phyloP scores from a whole-genome alignment of 345 rosid genomes.

The Bruguiera parviflora region DNA sequence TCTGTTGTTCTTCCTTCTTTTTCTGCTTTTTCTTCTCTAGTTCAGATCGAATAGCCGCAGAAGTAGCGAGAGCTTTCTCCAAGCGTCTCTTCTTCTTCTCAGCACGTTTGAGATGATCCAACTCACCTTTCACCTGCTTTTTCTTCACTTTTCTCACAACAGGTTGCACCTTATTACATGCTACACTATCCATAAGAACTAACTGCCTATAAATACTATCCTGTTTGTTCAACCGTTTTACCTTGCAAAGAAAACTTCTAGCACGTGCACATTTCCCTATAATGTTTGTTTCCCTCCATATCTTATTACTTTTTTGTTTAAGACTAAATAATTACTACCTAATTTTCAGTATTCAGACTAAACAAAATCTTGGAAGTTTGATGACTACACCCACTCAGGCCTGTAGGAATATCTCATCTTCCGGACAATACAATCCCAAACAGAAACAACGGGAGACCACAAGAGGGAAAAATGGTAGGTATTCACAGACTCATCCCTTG shows the following conservation, averaged over 20 bases:
- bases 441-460: slow-evolving; percentile 85
- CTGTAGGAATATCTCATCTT: slow-evolving; percentile 95
- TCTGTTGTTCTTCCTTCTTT: slow-evolving; percentile 87
- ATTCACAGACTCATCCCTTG: slow-evolving; percentile 46
- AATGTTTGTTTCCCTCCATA: slow-evolving; percentile 23
- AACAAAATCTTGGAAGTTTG: slow-evolving; percentile 19
- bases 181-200: slow-evolving; percentile 60
- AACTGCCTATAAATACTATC: slow-evolving; percentile 21
- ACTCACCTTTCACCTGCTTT: slow-evolving; percentile 72
- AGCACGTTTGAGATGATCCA: slow-evolving; percentile 78
- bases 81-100: slow-evolving; percentile 86
- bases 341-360: slow-evolving; percentile 29
- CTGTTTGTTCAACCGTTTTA: slow-evolving; percentile 29
- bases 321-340: slow-evolving; percentile 35
- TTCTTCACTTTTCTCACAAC: slow-evolving; percentile 69
- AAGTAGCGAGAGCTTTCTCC: slow-evolving; percentile 85
- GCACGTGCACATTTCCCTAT: slow-evolving; percentile 49
- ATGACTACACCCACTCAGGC: slow-evolving; percentile 98
- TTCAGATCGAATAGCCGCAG: slow-evolving; percentile 79
- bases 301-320: slow-evolving; percentile 20
- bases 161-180: slow-evolving; percentile 62
- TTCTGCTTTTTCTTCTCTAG: slow-evolving; percentile 77
- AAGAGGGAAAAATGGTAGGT: slow-evolving; percentile 60
- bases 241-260: slow-evolving; percentile 40
- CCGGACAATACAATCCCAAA: slow-evolving; percentile 95